Base-by-base conservation (phyloP, 768 basidiomycete genomes). In the Mycena maculata region DNA sequence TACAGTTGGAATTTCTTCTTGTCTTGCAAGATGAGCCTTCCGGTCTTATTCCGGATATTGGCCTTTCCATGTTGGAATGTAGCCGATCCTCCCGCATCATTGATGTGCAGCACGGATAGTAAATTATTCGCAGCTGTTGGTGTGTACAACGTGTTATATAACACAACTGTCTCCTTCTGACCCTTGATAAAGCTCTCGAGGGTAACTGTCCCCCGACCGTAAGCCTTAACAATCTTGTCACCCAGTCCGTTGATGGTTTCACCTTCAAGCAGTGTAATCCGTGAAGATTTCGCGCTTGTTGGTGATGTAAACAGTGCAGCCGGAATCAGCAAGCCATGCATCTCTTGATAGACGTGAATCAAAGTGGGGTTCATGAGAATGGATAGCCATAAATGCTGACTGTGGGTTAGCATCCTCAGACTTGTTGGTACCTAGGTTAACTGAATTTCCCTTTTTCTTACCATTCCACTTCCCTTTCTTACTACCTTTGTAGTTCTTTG, bases 1-100 rank as follows among this genome's bases (percentile, higher is more conserved):
- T 60, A 66, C 2, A 66, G 44, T 45, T 58, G 65, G 61, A 54
- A 63, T 38, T 57, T 57, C 16, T 50, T 67, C 65, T 61, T 67
- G 20, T 44, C 57, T 44, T 47, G 33, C 47, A 50, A 39, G 28
- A 47, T 38, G 31, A 65, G 36, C 45, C n/a, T 9, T 49, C 47
- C 47, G 1, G n/a, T 13, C 11, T 50, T 33, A 23, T n/a, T n/a
- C n/a, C n/a, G n/a, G n/a, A n/a, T n/a, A n/a, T n/a, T n/a, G n/a
- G n/a, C n/a, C n/a, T n/a, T n/a, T n/a, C n/a, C n/a, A n/a, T n/a
- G 27, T 20, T 2, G 47, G 55, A 27, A 65, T 36, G 11, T 42
- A 20, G 4, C 25, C 10, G 23, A 10, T 25, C 49, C 25, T 22
- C 62, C 62, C 16, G 44, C 54, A 38, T 64, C 42, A 31, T 64